Evolutionary conservation across 129 eudicot genomes (phyloP), one percentile per base, ranked within the genome.

Genomic region (Oenanthe sinensis): DNA sequence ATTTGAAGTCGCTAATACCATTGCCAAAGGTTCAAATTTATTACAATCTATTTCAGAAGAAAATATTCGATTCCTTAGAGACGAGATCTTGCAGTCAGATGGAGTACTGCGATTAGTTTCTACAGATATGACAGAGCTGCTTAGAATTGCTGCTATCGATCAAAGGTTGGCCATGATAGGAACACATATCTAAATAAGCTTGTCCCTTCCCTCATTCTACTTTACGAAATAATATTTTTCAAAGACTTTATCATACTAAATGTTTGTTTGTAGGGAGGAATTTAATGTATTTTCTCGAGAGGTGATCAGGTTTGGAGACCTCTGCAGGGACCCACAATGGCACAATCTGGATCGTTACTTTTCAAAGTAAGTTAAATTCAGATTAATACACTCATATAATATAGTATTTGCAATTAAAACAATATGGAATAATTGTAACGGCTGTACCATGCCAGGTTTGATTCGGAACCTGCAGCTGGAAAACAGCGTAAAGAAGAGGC

Each of bases 251-350:
- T 36, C 72, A 65, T 65, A 58, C 30, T 24, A 60, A 8, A n/a
- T 60, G 19, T 67, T 33, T 14, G 13, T 77, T 50, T 84, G 65
- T 75, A 90, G 99, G 87, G 96, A 91, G 82, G 97, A 95, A 80
- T 88, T 95, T 72, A 90, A 86, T 50, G 85, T 95, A 14, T 95
- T 95, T 81, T 90, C 96, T 42, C 89, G 87, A 74, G 99, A 95
- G 88, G 97, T 95, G 45, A 78, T 86, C n/a, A 93, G 97, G 84
- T 95, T 95, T 78, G 99, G 99, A 82, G 84, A 92, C 87, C 80
- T 90, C 80, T 95, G 99, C 83, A 95, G 80, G 84, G 99, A 95
- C 54, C 92, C 97, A 67, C 98, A 95, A 79, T 92, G 96, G 96
- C 98, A 95, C 89, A 87, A 92, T 79, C 78, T 95, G 79, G 91